Conservation (phyloP, 306 rosid species). For the Rosa chinensis region DNA sequence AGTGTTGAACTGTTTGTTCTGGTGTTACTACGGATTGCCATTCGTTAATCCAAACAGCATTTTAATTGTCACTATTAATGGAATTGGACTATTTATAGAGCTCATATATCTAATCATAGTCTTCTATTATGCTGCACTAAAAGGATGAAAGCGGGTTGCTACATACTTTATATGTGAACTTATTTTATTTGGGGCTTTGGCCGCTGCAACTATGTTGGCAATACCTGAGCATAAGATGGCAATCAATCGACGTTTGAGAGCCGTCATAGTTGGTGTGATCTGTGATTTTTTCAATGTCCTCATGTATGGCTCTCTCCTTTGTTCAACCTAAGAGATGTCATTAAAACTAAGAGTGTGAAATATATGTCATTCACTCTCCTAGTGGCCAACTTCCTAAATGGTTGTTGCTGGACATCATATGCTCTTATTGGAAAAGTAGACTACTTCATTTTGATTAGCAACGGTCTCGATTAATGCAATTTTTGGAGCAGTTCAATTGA, state of each 20-base stretch:
- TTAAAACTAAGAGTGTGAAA: not conserved
- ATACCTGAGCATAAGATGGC: slow-evolving; percentile 29
- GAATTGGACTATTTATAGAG: slow-evolving; percentile 55
- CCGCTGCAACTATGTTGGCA: slow-evolving; percentile 34
- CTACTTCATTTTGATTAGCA: too few relatives aligned
- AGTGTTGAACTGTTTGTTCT: slow-evolving; percentile 60
- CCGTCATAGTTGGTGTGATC: slow-evolving; percentile 60
- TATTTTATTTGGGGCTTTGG: too few relatives aligned
- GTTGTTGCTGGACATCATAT: too few relatives aligned
- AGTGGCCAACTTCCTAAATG: too few relatives aligned
- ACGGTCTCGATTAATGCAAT: too few relatives aligned
- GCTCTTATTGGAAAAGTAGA: too few relatives aligned
- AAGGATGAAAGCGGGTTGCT: slow-evolving; percentile 56
- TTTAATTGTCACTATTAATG: slow-evolving; percentile 62
- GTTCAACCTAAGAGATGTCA: too few relatives aligned
- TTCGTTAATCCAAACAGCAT: slow-evolving; percentile 61
- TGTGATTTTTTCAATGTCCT: slow-evolving; percentile 47
- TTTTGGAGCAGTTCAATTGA: too few relatives aligned
- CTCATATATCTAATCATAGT: slow-evolving; percentile 51
- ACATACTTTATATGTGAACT: not conserved
- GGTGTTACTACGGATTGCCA: slow-evolving; percentile 25
- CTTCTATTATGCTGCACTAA: slow-evolving; percentile 27
- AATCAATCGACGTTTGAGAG: slow-evolving; percentile 24
- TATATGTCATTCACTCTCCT: not conserved
- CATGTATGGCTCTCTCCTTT: too few relatives aligned